Base-by-base conservation (phyloP, 345 rosid species). In the Microcos paniculata region DNA sequence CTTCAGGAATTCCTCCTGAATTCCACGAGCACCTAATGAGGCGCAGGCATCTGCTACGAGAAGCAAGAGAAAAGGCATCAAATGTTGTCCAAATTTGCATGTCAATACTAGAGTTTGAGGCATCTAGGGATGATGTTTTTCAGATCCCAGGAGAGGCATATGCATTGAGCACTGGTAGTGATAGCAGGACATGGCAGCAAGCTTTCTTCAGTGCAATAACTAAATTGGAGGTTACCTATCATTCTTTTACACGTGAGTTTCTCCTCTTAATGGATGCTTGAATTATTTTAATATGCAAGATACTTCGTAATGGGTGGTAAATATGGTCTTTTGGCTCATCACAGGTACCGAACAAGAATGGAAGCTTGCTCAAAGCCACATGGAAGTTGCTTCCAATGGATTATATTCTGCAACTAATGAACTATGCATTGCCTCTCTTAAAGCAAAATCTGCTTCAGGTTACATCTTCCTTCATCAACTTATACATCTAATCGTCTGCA, bases 391-490 rank as follows among this genome's bases (percentile, higher is more conserved):
- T 79, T 87, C 97, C 31, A 85, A 57, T 83, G 85, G 85, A 84
- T 86, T 90, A 78, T 90, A 86, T 82, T 88, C 94, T 68, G 89
- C 91, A 59, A 85, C 90, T 62, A 90, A 87, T 72, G 97, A 92
- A 76, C 94, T 94, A 67, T 77, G 83, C 84, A 72, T 79, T 82
- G 93, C 92, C 45, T 90, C 97, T 74, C 85, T 81, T 70, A 89
- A 92, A 85, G 93, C 98, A 62, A 87, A 88, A 88, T 87, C 94
- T 72, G 93, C 93, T 75, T 90, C 98, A 85, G 98, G 98, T 94
- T 57, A 78, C 74, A 51, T 70, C 43, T 77, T 55, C 31, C 72
- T 82, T 78, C 52, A 23, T 56, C 53, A 70, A 28, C 66, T 73
- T 52, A 15, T 46, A 19, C 31, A 51, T 18, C 7, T 46, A 14